phyloP scores from a whole-genome alignment of 2,329 filamentous ascomycete genomes.

The Alternaria hordeiaustralica region DNA sequence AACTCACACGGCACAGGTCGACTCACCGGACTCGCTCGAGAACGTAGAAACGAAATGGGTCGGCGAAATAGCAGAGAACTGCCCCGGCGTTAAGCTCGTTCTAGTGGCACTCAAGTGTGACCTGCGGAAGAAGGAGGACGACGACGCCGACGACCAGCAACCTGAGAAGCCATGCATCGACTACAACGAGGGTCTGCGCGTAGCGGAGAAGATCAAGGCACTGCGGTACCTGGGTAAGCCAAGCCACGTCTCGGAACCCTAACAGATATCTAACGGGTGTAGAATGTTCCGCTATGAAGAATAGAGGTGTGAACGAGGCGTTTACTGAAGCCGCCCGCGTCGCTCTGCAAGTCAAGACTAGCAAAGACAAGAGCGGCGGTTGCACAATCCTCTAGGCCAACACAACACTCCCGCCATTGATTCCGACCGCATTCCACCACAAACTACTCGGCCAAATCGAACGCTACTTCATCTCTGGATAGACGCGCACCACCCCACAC shows the following conservation, averaged over 20 bases:
- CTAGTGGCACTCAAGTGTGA: conserved; percentile 97
- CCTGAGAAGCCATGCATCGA: conserved; percentile 72
- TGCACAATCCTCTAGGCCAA: conserved; percentile 45
- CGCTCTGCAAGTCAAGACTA: conserved; percentile 68
- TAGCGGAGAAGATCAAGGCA: conserved; percentile 89
- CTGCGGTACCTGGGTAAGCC: conserved; percentile 81
- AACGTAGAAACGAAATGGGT: conserved; percentile 99
- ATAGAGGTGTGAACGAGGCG: conserved; percentile 96
- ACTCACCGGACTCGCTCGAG: conserved; percentile 94
- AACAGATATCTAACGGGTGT: conserved; percentile 16
- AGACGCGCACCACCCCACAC: neutral
- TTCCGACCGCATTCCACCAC: conserved; percentile 13
- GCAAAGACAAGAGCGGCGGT: conserved; percentile 55
- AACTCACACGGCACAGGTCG: conserved; percentile 61
- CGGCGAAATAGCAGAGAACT: conserved; percentile 96
- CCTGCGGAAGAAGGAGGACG: conserved; percentile 76
- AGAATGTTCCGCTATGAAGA: conserved; percentile 99
- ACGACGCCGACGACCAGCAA: conserved; percentile 59
- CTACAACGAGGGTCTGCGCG: conserved; percentile 90
- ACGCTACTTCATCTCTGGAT: neutral
- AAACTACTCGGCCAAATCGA: neutral
- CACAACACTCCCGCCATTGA: neutral
- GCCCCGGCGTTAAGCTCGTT: conserved; percentile 91
- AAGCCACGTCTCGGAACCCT: too few relatives aligned
- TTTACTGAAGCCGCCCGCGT: conserved; percentile 98